Evolutionary conservation across 2,329 filamentous ascomycete species (phyloP).

Genomic region (Cladosporium halotolerans): DNA sequence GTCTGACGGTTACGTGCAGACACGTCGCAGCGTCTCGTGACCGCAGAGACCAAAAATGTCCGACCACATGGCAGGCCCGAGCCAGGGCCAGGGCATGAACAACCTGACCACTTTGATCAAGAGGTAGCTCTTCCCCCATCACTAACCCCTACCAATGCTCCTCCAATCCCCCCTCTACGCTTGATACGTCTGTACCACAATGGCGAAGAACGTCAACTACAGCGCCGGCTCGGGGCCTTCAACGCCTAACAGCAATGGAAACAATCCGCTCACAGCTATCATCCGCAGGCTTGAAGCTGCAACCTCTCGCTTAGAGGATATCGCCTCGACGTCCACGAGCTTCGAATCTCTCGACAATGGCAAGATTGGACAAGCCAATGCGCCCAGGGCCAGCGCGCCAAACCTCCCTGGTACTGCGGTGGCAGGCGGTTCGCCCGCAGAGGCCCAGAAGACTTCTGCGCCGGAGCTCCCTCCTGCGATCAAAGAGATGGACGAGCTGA

Average conservation of each 20-base stretch:
- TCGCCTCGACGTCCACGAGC: conserved; percentile 61
- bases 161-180: not conserved
- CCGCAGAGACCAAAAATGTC: conserved; percentile 9
- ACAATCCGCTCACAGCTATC: conserved; percentile 44
- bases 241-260: conserved; percentile 9
- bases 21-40: conserved; percentile 3
- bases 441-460: conserved; percentile 24
- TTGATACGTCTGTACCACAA: not conserved
- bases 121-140: conserved; percentile 52
- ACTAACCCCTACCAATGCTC: conserved; percentile 9
- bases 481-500: conserved; percentile 78
- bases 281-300: conserved; percentile 83
- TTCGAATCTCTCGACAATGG: conserved; percentile 13
- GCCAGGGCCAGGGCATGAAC: conserved; percentile 64
- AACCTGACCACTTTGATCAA: conserved; percentile 97
- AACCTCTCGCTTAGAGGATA: conserved; percentile 92
- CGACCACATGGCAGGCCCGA: not conserved
- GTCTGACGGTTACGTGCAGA: conserved; percentile 7
- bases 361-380: conserved; percentile 34
- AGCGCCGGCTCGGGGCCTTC: conserved; percentile 13
- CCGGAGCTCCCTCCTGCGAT: conserved; percentile 65
- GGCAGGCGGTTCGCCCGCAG: not conserved
- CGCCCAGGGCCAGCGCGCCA: conserved; percentile 27
- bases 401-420: conserved; percentile 17
- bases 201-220: conserved; percentile 16